Evolutionary conservation across 2,329 filamentous ascomycete species (phyloP).

Genomic region (Cladosporium sp.): DNA sequence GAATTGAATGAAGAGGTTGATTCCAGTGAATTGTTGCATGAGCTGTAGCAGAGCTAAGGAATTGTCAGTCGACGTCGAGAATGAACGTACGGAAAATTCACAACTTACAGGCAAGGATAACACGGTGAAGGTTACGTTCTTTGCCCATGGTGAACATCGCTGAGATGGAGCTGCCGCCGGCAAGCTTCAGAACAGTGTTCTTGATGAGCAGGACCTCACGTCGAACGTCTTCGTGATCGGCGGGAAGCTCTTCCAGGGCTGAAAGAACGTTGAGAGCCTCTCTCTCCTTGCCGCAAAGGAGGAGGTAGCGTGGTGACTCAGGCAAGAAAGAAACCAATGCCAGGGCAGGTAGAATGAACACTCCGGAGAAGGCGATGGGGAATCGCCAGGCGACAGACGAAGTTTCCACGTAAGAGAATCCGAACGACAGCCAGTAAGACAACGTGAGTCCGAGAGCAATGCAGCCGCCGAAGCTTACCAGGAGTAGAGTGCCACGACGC

Average conservation of each 20-base stretch:
- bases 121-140: constrained; percentile 14
- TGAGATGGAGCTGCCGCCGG: constrained; percentile 12
- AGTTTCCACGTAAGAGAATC: constrained; percentile 4
- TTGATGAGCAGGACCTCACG: constrained; percentile 17
- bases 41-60: constrained; percentile 9
- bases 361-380: constrained; percentile 16
- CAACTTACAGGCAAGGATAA: constrained; percentile 13
- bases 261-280: constrained; percentile 18
- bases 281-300: constrained; percentile 14
- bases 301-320: constrained; percentile 20
- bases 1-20: constrained; percentile 20
- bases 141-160: constrained; percentile 16
- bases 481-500: constrained; percentile 48
- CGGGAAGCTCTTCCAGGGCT: constrained; percentile 8
- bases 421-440: constrained; percentile 52
- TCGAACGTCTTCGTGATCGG: constrained; percentile 16
- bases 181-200: constrained; percentile 15
- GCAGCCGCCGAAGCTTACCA: constrained; percentile 48
- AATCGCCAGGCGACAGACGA: constrained; percentile 17
- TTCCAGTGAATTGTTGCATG: constrained; percentile 19
- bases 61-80: neutral
- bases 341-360: constrained; percentile 16
- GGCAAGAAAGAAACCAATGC: constrained; percentile 17
- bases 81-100: neutral
- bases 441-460: constrained; percentile 52